Evolutionary conservation across 2,329 filamentous ascomycete genomes (phyloP), one percentile per base, ranked within the genome.

Genomic region (Diaporthe sp.): DNA sequence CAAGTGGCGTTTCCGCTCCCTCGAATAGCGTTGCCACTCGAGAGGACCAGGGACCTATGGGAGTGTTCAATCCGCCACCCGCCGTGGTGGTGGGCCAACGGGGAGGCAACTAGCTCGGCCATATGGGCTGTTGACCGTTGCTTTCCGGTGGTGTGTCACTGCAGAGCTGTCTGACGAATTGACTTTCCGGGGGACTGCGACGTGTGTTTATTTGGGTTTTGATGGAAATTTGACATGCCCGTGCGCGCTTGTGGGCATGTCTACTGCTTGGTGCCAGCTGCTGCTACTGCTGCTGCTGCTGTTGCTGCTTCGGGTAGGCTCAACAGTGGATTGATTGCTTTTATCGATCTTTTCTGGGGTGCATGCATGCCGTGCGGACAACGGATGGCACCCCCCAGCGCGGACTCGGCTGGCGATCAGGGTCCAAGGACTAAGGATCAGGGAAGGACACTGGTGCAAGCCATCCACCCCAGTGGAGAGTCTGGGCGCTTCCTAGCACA

Each of bases 371-470:
- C 27, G 32, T 51, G 44, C 63, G 63, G 63, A 39, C 63, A 68
- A 68, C 63, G 32, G 63, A 68, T 68, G 63, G 13, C 47, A 68
- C 63, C 44, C 63, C 44, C 63, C 37, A 30, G 63, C 63, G 30
- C 63, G 63, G 63, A 39, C 63, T 68, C 47, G 63, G 63, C 44
- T 51, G 63, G 63, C 63, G 63, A 68, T 68, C 63, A 50, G 44
- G 44, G 44, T 50, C 44, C 44, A 25, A n/a, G 44, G 44, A 25
- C 35, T 37, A 32, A 25, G 35, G 35, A 59, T 25, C 35, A 32
- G 15, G 27, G 2, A 13, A 17, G 25, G 12, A 27, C 51, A 17
- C 22, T 15, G 44, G 19, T n/a, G 44, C 19, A 22, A 22, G 19
- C 44, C 44, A 47, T 22, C 44, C 44, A 15, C 12, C 25, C 37